A percentile compares a stretch with the other conserved stretches of the same genome.
Evolutionary conservation across 495 filamentous ascomycete species (phyloP).

Genomic region (Talaromyces trachyspermus): DNA sequence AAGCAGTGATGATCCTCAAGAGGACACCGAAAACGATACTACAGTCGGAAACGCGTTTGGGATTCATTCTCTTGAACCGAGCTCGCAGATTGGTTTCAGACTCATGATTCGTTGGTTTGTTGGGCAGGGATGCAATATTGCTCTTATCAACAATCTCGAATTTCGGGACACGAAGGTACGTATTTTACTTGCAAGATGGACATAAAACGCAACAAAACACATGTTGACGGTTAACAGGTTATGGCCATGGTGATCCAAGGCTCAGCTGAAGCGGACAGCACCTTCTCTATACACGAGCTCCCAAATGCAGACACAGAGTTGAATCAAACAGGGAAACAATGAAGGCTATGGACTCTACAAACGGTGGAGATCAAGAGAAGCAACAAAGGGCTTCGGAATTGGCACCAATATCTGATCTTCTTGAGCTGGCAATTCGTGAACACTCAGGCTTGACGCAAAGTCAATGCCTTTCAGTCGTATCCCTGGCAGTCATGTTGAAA

Average conservation of each 20-base stretch:
- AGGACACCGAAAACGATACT: not conserved
- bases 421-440: not conserved
- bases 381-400: too few relatives aligned
- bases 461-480: not conserved
- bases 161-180: constrained; percentile 53
- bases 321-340: too few relatives aligned
- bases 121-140: constrained; percentile 44
- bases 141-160: constrained; percentile 52
- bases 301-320: not conserved
- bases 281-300: not conserved
- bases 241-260: constrained; percentile 45
- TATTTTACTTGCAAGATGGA: not conserved
- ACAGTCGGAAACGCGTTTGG: not conserved
- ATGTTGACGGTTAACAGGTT: not conserved
- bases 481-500: not conserved
- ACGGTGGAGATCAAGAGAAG: too few relatives aligned
- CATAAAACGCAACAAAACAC: not conserved
- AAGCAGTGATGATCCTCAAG: not conserved
- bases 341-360: too few relatives aligned
- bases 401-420: not conserved
- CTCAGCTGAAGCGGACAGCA: not conserved
- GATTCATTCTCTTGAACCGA: not conserved
- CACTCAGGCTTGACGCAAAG: not conserved
- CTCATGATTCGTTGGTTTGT: constrained; percentile 44
- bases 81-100: constrained; percentile 26